Percentiles rank a stretch among this genome's conserved stretches.
phyloP scores from a whole-genome alignment of 2,329 filamentous ascomycete species.

The Daldinia sp. region DNA sequence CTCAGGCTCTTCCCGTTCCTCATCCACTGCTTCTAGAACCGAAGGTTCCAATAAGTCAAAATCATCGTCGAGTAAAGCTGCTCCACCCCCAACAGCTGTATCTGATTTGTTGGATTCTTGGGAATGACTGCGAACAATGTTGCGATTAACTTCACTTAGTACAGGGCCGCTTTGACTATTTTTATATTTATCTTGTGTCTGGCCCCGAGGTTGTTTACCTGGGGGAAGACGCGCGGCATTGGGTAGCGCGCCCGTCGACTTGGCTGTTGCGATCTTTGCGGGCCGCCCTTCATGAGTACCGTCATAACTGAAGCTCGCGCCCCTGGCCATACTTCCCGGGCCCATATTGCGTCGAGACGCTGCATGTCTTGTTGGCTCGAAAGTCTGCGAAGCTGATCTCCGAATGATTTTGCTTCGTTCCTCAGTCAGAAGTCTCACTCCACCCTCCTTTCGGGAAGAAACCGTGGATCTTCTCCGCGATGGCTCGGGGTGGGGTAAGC shows the following conservation, averaged over 20 bases:
- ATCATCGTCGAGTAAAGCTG: constrained; percentile 44
- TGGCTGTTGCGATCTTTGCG: constrained; percentile 3
- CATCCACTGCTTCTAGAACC: constrained; percentile 50
- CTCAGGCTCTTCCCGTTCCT: constrained; percentile 51
- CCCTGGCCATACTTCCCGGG: constrained; percentile 27
- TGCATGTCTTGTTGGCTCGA: constrained; percentile 27
- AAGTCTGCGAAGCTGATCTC: constrained; percentile 21
- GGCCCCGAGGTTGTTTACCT: constrained; percentile 19
- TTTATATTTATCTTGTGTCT: constrained; percentile 41
- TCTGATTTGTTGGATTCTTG: constrained; percentile 38
- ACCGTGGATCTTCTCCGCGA: constrained; percentile 21
- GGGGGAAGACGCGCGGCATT: constrained; percentile 15
- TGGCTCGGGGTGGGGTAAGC: constrained; percentile 17
- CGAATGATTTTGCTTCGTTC: constrained; percentile 32
- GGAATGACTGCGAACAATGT: constrained; percentile 47
- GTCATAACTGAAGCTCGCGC: constrained; percentile 37
- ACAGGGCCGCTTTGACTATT: constrained; percentile 34
- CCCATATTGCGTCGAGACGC: constrained; percentile 31
- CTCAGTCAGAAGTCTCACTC: constrained; percentile 41
- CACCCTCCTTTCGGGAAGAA: constrained; percentile 16
- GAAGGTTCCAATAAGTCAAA: constrained; percentile 50
- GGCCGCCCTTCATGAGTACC: constrained; percentile 30
- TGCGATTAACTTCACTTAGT: constrained; percentile 47
- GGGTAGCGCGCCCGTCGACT: constrained; percentile 6
- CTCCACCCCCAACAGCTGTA: constrained; percentile 28